Conservation (phyloP, 495 filamentous ascomycete genomes). For the Talaromyces liani region DNA sequence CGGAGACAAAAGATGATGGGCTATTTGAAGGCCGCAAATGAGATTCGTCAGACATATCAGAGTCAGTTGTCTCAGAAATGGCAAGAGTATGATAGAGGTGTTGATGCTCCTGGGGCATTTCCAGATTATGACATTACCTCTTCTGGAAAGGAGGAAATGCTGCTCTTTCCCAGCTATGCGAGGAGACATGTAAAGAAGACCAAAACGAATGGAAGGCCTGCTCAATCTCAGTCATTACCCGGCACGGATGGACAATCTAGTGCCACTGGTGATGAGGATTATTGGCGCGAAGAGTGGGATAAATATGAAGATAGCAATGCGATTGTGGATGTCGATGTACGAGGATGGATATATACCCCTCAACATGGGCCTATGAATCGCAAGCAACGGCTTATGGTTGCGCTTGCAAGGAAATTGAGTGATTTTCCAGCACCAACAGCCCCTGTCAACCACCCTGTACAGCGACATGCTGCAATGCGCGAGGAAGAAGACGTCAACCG, state of each 20-base stretch:
- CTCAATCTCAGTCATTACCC: constrained; percentile 22
- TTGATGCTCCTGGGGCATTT: constrained; percentile 66
- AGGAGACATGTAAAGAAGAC: constrained; percentile 43
- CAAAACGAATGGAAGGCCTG: constrained; percentile 14
- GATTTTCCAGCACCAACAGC: constrained; percentile 66
- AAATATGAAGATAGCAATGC: constrained; percentile 67
- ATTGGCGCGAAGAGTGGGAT: constrained; percentile 63
- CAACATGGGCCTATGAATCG: constrained; percentile 79
- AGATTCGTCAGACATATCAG: constrained; percentile 78
- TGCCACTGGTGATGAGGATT: constrained; percentile 39
- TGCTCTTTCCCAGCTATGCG: constrained; percentile 89
- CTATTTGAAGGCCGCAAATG: constrained; percentile 82
- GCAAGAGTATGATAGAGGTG: constrained; percentile 44
- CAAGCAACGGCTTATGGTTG: constrained; percentile 78
- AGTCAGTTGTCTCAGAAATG: constrained; percentile 43
- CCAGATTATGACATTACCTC: constrained; percentile 72
- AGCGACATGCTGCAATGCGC: constrained; percentile 15
- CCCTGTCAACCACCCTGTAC: constrained; percentile 28
- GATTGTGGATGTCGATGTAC: constrained; percentile 85
- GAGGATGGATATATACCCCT: constrained; percentile 89
- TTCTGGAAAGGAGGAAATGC: constrained; percentile 82
- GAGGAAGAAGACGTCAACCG: constrained; percentile 60
- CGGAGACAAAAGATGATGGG: constrained; percentile 75
- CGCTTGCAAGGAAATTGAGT: constrained; percentile 73
- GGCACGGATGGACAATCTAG: constrained; percentile 15